phyloP scores from a whole-genome alignment of 1,284 basidiomycete genomes.

The Trametes hirsuta region DNA sequence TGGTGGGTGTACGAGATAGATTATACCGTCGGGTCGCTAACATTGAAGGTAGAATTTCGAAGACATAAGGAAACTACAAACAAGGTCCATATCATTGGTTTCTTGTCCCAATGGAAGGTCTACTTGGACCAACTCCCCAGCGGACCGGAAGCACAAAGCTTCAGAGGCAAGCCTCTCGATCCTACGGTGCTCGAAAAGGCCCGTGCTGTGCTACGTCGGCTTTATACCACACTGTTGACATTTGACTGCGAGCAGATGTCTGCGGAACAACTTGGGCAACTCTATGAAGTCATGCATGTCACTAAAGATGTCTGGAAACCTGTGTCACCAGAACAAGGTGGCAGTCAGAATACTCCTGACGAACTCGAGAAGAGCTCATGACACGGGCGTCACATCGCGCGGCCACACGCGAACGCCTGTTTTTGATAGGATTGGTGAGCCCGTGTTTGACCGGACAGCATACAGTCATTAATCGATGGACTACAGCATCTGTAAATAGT shows the following conservation, averaged over 20 bases:
- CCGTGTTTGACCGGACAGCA: neutral
- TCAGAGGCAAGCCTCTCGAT: conserved; percentile 75
- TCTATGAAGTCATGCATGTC: conserved; percentile 92
- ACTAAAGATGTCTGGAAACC: conserved; percentile 86
- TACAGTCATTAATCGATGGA: neutral
- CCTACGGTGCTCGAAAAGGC: conserved; percentile 82
- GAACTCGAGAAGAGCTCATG: neutral
- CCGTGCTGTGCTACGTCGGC: conserved; percentile 16
- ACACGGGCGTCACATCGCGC: neutral
- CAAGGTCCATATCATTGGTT: conserved; percentile 88
- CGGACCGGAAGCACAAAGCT: conserved; percentile 47
- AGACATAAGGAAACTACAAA: conserved; percentile 81
- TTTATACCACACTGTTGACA: neutral
- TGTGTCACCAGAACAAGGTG: conserved; percentile 29
- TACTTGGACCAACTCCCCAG: conserved; percentile 79
- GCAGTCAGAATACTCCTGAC: conserved; percentile 2
- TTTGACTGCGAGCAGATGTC: conserved; percentile 65
- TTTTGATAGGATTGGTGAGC: neutral
- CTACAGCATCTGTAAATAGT: neutral
- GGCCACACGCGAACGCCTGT: neutral
- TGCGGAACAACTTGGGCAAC: conserved; percentile 87
- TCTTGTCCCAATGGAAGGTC: conserved; percentile 90
- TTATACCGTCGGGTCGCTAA: neutral
- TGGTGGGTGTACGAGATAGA: conserved; percentile 46
- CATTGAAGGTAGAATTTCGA: conserved; percentile 71